A percentile compares a stretch with the other conserved stretches of the same genome.
Evolutionary conservation across 208 protist species (phyloP).

Genomic region (Crithidia expoeki): DNA sequence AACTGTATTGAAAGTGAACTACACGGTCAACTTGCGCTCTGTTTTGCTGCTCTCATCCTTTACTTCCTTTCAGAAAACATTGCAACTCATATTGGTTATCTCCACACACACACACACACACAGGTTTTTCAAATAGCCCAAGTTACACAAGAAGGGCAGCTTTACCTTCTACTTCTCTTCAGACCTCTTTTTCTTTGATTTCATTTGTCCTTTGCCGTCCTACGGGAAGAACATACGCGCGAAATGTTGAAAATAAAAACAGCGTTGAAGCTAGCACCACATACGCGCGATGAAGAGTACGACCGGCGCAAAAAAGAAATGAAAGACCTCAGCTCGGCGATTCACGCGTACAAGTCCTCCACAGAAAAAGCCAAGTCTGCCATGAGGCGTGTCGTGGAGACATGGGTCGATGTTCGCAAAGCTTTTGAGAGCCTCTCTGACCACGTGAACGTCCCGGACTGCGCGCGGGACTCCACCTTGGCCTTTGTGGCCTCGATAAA

Average conservation of each 20-base stretch:
- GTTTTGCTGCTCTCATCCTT: no score
- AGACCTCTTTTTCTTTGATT: no score
- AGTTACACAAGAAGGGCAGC: no score
- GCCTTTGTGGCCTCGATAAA: slow-evolving; percentile 36
- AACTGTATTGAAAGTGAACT: not conserved
- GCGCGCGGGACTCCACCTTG: slow-evolving; percentile 33
- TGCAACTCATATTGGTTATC: no score
- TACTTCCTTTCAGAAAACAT: no score
- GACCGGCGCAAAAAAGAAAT: slow-evolving; percentile 30
- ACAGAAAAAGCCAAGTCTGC: slow-evolving; percentile 48
- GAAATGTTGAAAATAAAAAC: slow-evolving; percentile 48
- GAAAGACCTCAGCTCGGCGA: slow-evolving; percentile 38
- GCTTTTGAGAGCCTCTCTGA: slow-evolving; percentile 43
- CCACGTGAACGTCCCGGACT: slow-evolving; percentile 23
- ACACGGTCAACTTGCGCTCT: no score
- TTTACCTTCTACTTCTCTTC: no score
- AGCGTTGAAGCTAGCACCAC: slow-evolving; percentile 40
- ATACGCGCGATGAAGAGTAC: slow-evolving; percentile 58
- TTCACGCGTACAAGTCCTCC: slow-evolving; percentile 44
- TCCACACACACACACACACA: not conserved
- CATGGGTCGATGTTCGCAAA: slow-evolving; percentile 37
- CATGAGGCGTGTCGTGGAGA: slow-evolving; percentile 36
- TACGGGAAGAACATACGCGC: not conserved
- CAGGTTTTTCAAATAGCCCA: no score
- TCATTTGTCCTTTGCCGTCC: no score